A percentile compares a stretch with the other conserved stretches of the same genome.
phyloP scores from a whole-genome alignment of 1,284 basidiomycete genomes.

The Salmacisia buchloeana region DNA sequence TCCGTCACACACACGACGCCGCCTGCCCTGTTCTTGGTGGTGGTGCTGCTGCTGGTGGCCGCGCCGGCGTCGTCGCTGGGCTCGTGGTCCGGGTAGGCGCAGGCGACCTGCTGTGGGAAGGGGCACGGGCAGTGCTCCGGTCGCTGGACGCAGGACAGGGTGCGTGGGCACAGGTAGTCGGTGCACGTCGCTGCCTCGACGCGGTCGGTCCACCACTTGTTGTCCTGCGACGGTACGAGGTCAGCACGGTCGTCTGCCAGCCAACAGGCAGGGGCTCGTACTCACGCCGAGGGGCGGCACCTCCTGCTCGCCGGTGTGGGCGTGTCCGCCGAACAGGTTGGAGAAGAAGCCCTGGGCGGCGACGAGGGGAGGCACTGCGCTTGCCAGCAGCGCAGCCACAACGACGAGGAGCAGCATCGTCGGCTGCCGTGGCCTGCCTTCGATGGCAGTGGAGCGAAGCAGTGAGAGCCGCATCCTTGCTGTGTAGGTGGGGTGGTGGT shows the following conservation, averaged over 20 bases:
- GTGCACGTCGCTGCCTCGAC: constrained; percentile 36
- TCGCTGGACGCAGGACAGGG: constrained; percentile 37
- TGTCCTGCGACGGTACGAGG: constrained; percentile 17
- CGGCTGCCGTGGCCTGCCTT: neutral
- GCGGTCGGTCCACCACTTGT: constrained; percentile 38
- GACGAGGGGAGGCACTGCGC: neutral
- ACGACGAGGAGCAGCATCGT: neutral
- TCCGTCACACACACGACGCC: neutral
- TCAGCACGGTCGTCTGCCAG: neutral
- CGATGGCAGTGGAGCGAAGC: too few species aligned
- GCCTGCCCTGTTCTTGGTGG: neutral
- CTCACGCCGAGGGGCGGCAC: constrained; percentile 34
- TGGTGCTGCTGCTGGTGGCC: neutral
- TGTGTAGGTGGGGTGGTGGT: too few species aligned
- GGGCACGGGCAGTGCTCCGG: constrained; percentile 44
- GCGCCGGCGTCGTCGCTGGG: neutral
- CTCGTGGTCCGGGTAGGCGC: constrained; percentile 8
- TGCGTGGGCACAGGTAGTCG: constrained; percentile 37
- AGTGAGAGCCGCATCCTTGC: too few species aligned
- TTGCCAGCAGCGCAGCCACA: neutral
- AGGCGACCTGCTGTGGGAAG: constrained; percentile 27
- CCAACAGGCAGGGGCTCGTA: neutral
- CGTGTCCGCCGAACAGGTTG: constrained; percentile 32
- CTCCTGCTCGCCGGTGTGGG: constrained; percentile 18
- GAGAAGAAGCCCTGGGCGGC: constrained; percentile 25